Base-by-base conservation (phyloP, 768 basidiomycete species). In the Trametes meyenii region DNA sequence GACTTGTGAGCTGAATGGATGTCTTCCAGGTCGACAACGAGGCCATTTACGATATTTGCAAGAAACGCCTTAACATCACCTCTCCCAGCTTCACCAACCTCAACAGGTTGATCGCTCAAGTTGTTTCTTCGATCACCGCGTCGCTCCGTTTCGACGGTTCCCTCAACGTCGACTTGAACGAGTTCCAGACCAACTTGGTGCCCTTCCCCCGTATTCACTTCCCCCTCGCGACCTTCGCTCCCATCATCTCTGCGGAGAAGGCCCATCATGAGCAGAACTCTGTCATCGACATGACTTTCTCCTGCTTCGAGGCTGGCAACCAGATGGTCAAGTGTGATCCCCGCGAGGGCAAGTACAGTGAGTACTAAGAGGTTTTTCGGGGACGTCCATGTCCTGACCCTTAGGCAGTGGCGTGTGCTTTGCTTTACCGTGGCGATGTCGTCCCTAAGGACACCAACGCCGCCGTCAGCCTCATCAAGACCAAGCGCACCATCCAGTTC, bases 241-340 rank as follows among this genome's bases (percentile, higher is more conserved):
- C 85, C 36, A 84, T 87, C 73, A 77, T 87, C 74, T 84, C 83
- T 16, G 82, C 75, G 14, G 77, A 84, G 70, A 86, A 86, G 79
- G 85, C 85, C 16, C 80, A 80, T 74, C 85, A 87, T 73, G 85
- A 87, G 75, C 82, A 84, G 77, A 87, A 87, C 82, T 83, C 84
- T 12, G 85, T 87, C 57, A 78, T 83, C 44, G 85, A 87, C 72
- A 85, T 87, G 83, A 87, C 85, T 67, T 83, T 83, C 76, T 82
- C 87, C 21, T 90, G 88, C 77, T 90, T 90, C 76, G 89, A 90
- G 78, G 81, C 83, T 42, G 85, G 84, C 64, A 89, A 87, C 77
- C 89, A 90, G 75, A 88, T 90, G 87, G 81, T 88, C 69, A 88
- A 90, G 78, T 90, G 89, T 66, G 88, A 90, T 73, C 89, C 88